Percentiles rank a stretch among this genome's conserved stretches.
Conservation (phyloP, 1,139 yeast species). For the Pichia norvegensis region DNA sequence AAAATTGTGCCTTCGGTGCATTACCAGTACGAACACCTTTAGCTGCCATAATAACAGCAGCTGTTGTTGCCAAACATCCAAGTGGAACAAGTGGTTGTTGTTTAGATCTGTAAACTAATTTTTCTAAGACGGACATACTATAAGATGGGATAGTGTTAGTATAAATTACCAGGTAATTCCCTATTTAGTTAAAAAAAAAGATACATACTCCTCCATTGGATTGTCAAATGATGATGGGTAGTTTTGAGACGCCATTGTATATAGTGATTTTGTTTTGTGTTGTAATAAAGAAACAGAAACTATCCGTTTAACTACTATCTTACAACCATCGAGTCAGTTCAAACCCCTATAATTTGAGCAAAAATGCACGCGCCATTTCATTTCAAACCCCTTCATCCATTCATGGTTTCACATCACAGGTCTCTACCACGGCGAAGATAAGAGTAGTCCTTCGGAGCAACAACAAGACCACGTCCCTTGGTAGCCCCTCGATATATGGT, state of each 20-base stretch:
- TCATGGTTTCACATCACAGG: neutral
- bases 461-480: slow-evolving; percentile 87
- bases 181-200: too few relatives aligned
- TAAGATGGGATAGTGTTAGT: neutral
- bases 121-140: slow-evolving; percentile 26
- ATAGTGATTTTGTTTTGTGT: neutral
- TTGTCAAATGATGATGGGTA: slow-evolving; percentile 29
- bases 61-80: slow-evolving; percentile 71
- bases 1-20: slow-evolving; percentile 67
- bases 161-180: too few relatives aligned
- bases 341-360: neutral
- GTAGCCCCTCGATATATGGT: slow-evolving; percentile 85
- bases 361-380: neutral
- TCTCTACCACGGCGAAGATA: slow-evolving; percentile 13
- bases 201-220: slow-evolving; percentile 27
- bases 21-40: slow-evolving; percentile 68
- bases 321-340: too few relatives aligned
- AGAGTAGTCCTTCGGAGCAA: slow-evolving; percentile 65
- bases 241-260: slow-evolving; percentile 27
- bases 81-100: slow-evolving; percentile 78
- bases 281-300: neutral
- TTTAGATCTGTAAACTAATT: slow-evolving; percentile 36
- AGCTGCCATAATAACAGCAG: slow-evolving; percentile 75
- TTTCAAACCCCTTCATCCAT: neutral
- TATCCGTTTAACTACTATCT: too few relatives aligned